phyloP scores from a whole-genome alignment of 2,329 filamentous ascomycete genomes.

The Penicillium sp. region DNA sequence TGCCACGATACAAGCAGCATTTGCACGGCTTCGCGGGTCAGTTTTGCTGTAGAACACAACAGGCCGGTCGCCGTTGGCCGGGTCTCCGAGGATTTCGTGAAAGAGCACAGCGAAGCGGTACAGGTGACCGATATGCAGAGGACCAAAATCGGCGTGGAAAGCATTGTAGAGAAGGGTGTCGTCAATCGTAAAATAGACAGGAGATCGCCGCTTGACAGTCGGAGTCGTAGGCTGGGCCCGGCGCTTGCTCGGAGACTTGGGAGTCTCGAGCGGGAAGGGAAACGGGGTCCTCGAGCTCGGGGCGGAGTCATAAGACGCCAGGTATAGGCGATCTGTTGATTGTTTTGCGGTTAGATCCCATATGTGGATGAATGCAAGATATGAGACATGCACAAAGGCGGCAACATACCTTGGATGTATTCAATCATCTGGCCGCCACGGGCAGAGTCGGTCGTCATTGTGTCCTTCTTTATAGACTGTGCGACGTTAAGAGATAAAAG shows the following conservation, averaged over 20 bases:
- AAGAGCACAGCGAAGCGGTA: slow-evolving; percentile 95
- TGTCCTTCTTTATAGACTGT: slow-evolving; percentile 26
- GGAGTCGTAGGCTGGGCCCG: slow-evolving; percentile 58
- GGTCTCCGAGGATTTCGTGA: slow-evolving; percentile 88
- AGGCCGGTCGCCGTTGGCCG: slow-evolving; percentile 80
- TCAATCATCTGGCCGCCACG: slow-evolving; percentile 87
- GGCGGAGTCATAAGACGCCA: slow-evolving; percentile 81
- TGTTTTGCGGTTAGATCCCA: slow-evolving; percentile 15
- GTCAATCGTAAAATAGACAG: slow-evolving; percentile 94
- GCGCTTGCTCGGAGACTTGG: slow-evolving; percentile 68
- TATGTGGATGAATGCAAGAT: slow-evolving; percentile 20
- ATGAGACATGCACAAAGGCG: slow-evolving; percentile 27
- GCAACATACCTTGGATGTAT: slow-evolving; percentile 79
- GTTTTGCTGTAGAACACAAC: slow-evolving; percentile 96
- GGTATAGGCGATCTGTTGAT: slow-evolving; percentile 77
- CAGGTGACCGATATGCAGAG: slow-evolving; percentile 91
- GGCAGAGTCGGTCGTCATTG: slow-evolving; percentile 48
- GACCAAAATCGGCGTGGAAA: slow-evolving; percentile 97
- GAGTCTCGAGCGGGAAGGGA: slow-evolving; percentile 63
- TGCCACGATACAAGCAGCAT: slow-evolving; percentile 88
- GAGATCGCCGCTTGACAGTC: slow-evolving; percentile 53
- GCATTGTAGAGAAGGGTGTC: slow-evolving; percentile 92
- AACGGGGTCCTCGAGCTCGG: slow-evolving; percentile 80
- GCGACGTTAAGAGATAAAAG: slow-evolving; percentile 1
- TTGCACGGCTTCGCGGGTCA: slow-evolving; percentile 81